Base-by-base conservation (phyloP, 345 rosid species). In the Clausena lansium region DNA sequence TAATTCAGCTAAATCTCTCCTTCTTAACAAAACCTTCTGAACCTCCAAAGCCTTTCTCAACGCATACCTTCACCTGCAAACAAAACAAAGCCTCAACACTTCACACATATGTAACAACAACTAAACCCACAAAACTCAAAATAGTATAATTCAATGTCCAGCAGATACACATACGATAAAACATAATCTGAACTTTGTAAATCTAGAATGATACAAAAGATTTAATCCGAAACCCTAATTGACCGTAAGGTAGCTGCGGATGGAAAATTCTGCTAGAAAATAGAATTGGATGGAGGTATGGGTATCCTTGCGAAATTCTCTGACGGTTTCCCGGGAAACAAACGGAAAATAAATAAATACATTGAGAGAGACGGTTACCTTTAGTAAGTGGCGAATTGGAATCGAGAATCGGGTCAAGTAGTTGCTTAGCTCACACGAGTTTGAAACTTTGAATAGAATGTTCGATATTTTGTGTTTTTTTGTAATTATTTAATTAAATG, bases 51-150 rank as follows among this genome's bases (percentile, higher is more conserved):
- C 45, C 52, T 41, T 32, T n/a, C 62, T 58, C 63, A 50, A 61
- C 15, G n/a, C 76, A 71, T 61, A 28, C 15, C 75, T 60, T 27
- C 14, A 63, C 76, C 76, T 78, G 65, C 66, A 67, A 76, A 74
- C 11, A 7, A 71, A 54, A 63, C 47, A 41, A 13, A 33, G 7
- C 54, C 15, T 11, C 36, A 57, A 11, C 45, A 38, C 17, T 73
- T 19, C 11, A 14, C 47, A 74, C 24, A 61, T 25, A 24, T 41
- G 50, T 6, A 17, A 38, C 30, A 67, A 39, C 24, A 67, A n/a
- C 55, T 17, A 60, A 60, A 59, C 50, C 30, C 50, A 41, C 15
- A 24, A 36, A 55, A 20, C 32, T 73, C 62, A 13, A 39, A 73
- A 19, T 58, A 45, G 50, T 36, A 5, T 24, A 1, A 35, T n/a